Percentiles rank a stretch among this genome's conserved stretches.
These are phyloP conservation scores for Pharus latifolius DNA, from an alignment of 176 grass and related monocot species.

Conservation along the genomic window DNA sequence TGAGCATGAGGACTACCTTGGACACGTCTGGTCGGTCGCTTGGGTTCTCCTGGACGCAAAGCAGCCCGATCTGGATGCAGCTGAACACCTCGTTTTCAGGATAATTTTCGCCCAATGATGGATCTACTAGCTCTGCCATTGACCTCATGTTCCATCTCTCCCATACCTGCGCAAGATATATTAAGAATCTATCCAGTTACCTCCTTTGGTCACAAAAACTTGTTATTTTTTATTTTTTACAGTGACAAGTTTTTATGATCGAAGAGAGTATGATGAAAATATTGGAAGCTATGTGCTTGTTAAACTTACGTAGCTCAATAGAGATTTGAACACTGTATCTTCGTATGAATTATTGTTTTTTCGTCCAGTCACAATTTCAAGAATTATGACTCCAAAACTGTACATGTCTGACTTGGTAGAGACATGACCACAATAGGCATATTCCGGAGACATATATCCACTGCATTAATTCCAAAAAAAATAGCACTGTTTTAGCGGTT, in stretches of 20 bases:
- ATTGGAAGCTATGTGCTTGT: too few relatives aligned
- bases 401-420: slow-evolving; percentile 20
- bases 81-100: background rate
- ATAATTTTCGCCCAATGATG: background rate
- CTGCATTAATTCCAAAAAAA: too few relatives aligned
- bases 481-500: too few relatives aligned
- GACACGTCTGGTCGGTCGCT: background rate
- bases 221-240: too few relatives aligned
- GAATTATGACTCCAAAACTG: slow-evolving; percentile 12
- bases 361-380: background rate
- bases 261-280: too few relatives aligned
- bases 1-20: slow-evolving; percentile 9
- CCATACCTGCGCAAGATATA: slow-evolving; percentile 6
- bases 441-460: slow-evolving; percentile 25
- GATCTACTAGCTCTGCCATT: background rate
- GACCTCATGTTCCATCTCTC: slow-evolving; percentile 8
- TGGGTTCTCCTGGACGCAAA: slow-evolving; percentile 21
- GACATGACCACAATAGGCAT: slow-evolving; percentile 3
- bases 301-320: slow-evolving; percentile 5
- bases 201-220: too few relatives aligned
- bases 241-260: too few relatives aligned
- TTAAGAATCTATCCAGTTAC: too few relatives aligned
- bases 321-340: background rate
- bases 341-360: background rate
- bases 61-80: slow-evolving; percentile 25